phyloP scores from a whole-genome alignment of 805 yeast species.

The Myxozyma geophila region DNA sequence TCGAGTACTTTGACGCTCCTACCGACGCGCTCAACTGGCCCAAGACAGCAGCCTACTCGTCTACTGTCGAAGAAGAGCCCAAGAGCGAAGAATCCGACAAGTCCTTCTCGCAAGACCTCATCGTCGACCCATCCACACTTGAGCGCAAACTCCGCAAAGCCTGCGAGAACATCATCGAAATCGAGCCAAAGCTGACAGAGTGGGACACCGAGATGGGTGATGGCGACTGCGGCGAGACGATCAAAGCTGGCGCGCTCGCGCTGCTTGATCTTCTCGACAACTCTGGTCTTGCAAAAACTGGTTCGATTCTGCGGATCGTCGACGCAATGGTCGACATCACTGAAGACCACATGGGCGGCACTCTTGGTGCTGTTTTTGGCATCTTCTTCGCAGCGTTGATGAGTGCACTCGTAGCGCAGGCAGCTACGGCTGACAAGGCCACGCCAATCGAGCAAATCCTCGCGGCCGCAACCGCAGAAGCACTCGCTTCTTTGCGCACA shows the following conservation, averaged over 20 bases:
- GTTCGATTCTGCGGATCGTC: constrained; percentile 16
- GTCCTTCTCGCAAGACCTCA: constrained; percentile 1
- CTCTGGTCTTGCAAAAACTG: constrained; percentile 50
- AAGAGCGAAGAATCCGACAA: neutral
- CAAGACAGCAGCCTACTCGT: constrained; percentile 8
- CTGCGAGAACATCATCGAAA: constrained; percentile 57
- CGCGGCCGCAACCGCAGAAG: constrained; percentile 46
- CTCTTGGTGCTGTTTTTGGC: constrained; percentile 92
- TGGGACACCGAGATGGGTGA: constrained; percentile 91
- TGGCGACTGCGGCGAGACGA: constrained; percentile 94
- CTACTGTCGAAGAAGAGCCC: neutral
- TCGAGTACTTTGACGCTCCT: constrained; percentile 32
- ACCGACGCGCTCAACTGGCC: constrained; percentile 33
- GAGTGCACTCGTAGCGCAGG: constrained; percentile 9
- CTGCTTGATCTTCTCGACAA: constrained; percentile 69
- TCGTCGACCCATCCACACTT: constrained; percentile 4
- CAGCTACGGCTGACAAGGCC: neutral
- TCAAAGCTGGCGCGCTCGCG: constrained; percentile 69
- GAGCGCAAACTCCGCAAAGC: constrained; percentile 49
- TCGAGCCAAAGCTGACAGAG: constrained; percentile 81
- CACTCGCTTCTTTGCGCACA: constrained; percentile 73
- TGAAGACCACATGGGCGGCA: constrained; percentile 77
- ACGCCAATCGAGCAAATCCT: constrained; percentile 8
- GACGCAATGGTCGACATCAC: constrained; percentile 77
- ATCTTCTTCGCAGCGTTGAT: constrained; percentile 80